Base-by-base conservation (phyloP, 495 filamentous ascomycete species). In the Lentithecium fluviatile region DNA sequence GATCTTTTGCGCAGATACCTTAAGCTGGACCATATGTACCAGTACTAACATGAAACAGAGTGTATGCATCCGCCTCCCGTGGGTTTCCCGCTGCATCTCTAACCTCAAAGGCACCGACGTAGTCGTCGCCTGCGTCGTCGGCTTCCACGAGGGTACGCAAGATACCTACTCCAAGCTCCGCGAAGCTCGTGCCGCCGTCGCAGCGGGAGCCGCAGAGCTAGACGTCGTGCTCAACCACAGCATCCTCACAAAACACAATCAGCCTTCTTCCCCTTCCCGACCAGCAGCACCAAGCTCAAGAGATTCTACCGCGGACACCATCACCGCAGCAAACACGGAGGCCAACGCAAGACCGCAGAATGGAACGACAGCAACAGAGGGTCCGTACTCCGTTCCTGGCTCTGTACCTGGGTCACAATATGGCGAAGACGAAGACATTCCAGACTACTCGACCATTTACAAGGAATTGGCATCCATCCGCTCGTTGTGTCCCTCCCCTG, bases 211-310 rank as follows among this genome's bases (percentile, higher is more conserved):
- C 3, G 71, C 64, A 0, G 86, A 89, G 65, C 75, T 88, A 15
- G 86, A 89, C 65, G 83, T 87, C 78, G 86, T 89, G 12, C 76
- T 88, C 52, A 84, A 87, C 49, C 80, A 83, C 61, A 71, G 73
- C 3, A 72, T 79, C 8, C 72, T 88, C 20, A 81, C 82, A 58
- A 65, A 65, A 6, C 12, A 29, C 19, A 11, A 7, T 49, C 29
- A 34, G 11, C 26, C 36, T 24, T 38, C 24, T 19, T 36, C 10
- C 6, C 36, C 46, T 15, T n/a, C 7, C 15, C 46, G 45, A 36
- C 32, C 46, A 12, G 40, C 46, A 12, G 40, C 15, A 46, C 1
- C 54, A 17, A 49, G 25, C 10, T 13, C 58, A 6, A 52, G 46
- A 15, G 60, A 50, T 25, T 55, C 59, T 0, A 62, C 64, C 17